These are phyloP conservation scores for Trichopus zeylanicus DNA, from an alignment of 116 monocot genomes.

Conservation along the genomic window DNA sequence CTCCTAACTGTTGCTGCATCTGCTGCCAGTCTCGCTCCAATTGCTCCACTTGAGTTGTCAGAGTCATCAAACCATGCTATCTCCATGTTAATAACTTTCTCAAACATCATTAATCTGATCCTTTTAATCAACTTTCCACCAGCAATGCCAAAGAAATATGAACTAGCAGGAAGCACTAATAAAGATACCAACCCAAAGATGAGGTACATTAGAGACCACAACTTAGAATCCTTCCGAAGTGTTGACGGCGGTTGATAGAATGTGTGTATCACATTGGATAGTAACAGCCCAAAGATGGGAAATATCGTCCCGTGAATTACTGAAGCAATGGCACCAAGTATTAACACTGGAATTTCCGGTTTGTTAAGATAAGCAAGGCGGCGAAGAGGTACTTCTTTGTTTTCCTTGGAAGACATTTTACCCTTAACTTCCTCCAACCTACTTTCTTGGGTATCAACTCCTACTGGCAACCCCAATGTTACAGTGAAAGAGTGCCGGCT, in stretches of 20 bases:
- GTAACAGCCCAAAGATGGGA: constrained; percentile 31
- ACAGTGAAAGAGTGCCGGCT: constrained; percentile 29
- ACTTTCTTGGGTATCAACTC: constrained; percentile 9
- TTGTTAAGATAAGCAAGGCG: constrained; percentile 45
- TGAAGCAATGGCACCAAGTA: constrained; percentile 29
- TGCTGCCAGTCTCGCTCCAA: constrained; percentile 42
- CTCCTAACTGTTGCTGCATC: constrained; percentile 44
- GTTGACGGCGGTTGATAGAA: constrained; percentile 52
- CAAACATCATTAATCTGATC: constrained; percentile 55
- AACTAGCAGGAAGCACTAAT: constrained; percentile 28
- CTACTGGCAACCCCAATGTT: constrained; percentile 18
- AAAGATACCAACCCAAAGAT: constrained; percentile 43
- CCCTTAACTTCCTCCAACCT: not conserved
- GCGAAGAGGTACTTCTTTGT: constrained; percentile 24
- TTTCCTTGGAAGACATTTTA: not conserved
- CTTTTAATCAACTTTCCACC: constrained; percentile 57
- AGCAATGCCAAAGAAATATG: constrained; percentile 60
- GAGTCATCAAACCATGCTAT: constrained; percentile 71
- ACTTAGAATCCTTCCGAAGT: constrained; percentile 38
- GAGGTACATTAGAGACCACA: constrained; percentile 48
- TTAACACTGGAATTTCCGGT: constrained; percentile 30
- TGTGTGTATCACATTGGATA: constrained; percentile 43
- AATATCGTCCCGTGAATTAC: constrained; percentile 16
- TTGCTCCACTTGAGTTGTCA: constrained; percentile 40
- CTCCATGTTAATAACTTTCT: constrained; percentile 60